Evolutionary conservation across 352 stramenopile genomes (phyloP).

Genomic region (Pseudoperonospora humuli): DNA sequence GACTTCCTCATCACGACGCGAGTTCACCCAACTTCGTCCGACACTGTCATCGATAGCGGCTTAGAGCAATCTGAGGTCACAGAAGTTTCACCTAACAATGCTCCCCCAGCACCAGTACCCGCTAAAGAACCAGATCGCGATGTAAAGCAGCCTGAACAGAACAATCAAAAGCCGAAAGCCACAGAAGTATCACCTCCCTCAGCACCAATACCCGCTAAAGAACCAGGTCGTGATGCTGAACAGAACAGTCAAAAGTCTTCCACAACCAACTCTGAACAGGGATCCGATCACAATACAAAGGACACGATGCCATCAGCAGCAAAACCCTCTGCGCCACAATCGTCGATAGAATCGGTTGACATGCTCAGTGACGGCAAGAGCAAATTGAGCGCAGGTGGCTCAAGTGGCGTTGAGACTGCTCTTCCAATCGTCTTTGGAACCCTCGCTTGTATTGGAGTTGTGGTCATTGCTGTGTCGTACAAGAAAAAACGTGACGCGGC

Average conservation of each 20-base stretch:
- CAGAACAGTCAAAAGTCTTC: conserved; percentile 7
- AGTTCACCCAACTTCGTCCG: background rate
- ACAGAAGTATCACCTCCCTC: conserved; percentile 2
- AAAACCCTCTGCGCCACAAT: conserved; percentile 13
- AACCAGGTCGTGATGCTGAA: conserved; percentile 4
- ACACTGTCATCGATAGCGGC: conserved; percentile 8
- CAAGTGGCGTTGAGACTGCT: conserved; percentile 4
- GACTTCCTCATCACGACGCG: conserved; percentile 14
- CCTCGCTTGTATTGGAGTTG: conserved; percentile 28
- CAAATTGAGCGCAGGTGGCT: background rate
- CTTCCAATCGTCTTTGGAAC: conserved; percentile 21
- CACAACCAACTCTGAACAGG: conserved; percentile 5
- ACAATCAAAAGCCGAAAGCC: conserved; percentile 4
- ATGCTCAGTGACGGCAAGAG: conserved; percentile 10
- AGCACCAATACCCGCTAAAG: background rate
- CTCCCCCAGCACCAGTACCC: conserved; percentile 1
- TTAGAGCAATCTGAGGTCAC: conserved; percentile 6
- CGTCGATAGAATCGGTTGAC: conserved; percentile 10
- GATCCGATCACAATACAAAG: conserved; percentile 3
- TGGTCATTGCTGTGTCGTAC: conserved; percentile 37
- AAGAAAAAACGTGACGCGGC: conserved; percentile 24
- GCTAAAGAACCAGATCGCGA: conserved; percentile 1
- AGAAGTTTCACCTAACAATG: background rate
- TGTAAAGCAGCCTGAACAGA: conserved; percentile 5
- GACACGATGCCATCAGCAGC: conserved; percentile 3